Evolutionary conservation across 371 early-diverging fungal genomes (phyloP), one percentile per base, ranked within the genome.

Genomic region (Modicella reniformis): DNA sequence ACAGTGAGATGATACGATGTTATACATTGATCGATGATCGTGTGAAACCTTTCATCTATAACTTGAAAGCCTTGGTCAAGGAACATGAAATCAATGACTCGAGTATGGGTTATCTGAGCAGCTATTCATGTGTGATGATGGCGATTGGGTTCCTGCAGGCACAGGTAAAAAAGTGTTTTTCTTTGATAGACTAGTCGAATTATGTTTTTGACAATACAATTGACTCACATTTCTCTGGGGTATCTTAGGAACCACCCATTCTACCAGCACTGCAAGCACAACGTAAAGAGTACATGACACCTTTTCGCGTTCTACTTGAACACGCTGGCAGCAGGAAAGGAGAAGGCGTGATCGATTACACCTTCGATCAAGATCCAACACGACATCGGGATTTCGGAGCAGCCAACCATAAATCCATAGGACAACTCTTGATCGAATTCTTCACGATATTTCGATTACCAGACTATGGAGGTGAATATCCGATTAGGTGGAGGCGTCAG

Each of bases 381-480:
- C 79, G 73, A 13, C 62, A 77, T 32, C 33, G 19, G 13, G 15
- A 65, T 19, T 77, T 77, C 53, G 79, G 79, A 0, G 40, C 59
- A 1, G 62, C 58, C 9, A 77, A 77, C 49, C 62, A 52, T 26
- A 77, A 77, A 34, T 47, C 73, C 1, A 59, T 70, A n/a, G 79
- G 79, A 4, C 72, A 68, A 19, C 73, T 77, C 6, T 54, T 77
- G 56, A 58, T 69, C 21, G 73, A 77, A 34, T 77, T 77, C 49
- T 77, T 52, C 72, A 10, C 72, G 79, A 9, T 72, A 62, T 55
- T 77, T 60, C 50, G 79, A 77, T 30, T 77, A 77, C 30, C 68
- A 68, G 26, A 72, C 65, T 49, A 62, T 68, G 79, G 79, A 77
- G 40, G 73, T 77, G 60, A 77, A 77, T 25, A 62, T 77, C 34